Evolutionary conservation across 306 rosid species (phyloP), one percentile per base, ranked within the genome.

Genomic region (Begonia fuchsioides): DNA sequence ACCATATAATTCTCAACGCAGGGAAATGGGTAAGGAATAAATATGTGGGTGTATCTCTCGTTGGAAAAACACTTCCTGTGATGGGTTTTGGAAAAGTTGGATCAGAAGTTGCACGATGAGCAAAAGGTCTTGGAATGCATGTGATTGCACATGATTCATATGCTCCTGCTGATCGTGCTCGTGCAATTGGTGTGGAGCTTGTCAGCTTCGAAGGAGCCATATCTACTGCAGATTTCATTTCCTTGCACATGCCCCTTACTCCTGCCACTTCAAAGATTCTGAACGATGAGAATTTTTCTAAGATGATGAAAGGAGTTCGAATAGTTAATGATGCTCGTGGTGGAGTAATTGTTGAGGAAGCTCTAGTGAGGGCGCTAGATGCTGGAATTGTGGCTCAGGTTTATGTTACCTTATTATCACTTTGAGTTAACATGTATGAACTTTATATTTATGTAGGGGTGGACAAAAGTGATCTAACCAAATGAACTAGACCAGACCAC

Each of bases 41-140:
- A 61, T 92, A 92, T 56, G 98, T 92, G 2, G 98, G 98, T 54
- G 98, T 85, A 15, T 92, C 98, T 38, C 82, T 92, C 26, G 96
- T 92, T 19, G 98, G 98, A 40, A 92, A 92, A 62, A 92, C 96
- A 44, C 87, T 92, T 44, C 92, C 93, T 2, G 86, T 92, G 43
- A 49, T 92, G 87, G 98, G 98, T n/a, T 92, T 92, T 17, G 98
- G 98, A 9, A 92, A 92, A 75, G 98, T 92, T 52, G 98, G 98
- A 55, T 51, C 96, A 44, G 98, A 92, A 68, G 98, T 92, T 67
- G 94, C 98, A 39, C 81, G 98, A 17, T 80, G 98, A 20, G 98
- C 98, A 18, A 92, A 73, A 80, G 98, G 98, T 14, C 94, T 92
- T 40, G 98, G 98, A 5, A 92, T 92, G 98, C 82, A 77, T 52